Percentiles rank a stretch among this genome's conserved stretches.
Evolutionary conservation across 306 rosid genomes (phyloP).

Genomic region (Trichosanthes cucumerina): DNA sequence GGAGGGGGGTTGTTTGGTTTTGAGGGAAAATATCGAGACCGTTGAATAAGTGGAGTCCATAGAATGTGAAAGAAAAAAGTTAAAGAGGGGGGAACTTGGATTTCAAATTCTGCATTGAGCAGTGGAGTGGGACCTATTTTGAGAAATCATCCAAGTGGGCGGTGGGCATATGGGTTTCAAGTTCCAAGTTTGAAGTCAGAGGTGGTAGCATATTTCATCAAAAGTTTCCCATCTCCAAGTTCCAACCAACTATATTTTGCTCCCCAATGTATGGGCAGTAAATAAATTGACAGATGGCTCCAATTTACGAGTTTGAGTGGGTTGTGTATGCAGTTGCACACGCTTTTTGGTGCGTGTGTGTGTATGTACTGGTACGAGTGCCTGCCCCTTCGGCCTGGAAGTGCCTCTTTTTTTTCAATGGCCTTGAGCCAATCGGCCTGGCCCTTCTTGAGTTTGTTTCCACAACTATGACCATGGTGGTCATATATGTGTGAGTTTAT

Average conservation of each 20-base stretch:
- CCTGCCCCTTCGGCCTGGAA: conserved; percentile 48
- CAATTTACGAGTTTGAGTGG: conserved; percentile 1
- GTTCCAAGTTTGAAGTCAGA: conserved; percentile 4
- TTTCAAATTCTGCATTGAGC: conserved; percentile 44
- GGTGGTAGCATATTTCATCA: not conserved
- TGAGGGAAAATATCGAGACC: conserved; percentile 15
- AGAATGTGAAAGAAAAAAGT: conserved; percentile 37
- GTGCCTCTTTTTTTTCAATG: conserved; percentile 11
- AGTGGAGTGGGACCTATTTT: conserved; percentile 38
- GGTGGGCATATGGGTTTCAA: conserved; percentile 27
- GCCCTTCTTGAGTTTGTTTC: conserved; percentile 32
- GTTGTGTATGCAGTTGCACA: conserved; percentile 18
- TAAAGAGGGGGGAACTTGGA: conserved; percentile 20
- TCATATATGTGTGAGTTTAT: conserved; percentile 30
- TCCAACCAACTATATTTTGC: not conserved
- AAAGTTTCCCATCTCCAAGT: conserved; percentile 5
- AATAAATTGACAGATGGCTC: conserved; percentile 1
- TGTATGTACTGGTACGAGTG: not conserved
- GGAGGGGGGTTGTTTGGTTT: conserved; percentile 24
- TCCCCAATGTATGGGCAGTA: not conserved
- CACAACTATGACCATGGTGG: conserved; percentile 50
- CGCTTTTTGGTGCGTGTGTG: conserved; percentile 14
- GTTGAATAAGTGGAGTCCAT: conserved; percentile 33
- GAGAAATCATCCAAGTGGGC: not conserved
- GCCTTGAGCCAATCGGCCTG: conserved; percentile 42